Percentiles rank a stretch among this genome's conserved stretches.
These are phyloP conservation scores for Neofusicoccum sp. DNA, from an alignment of 2,329 filamentous ascomycete genomes.

Conservation along the genomic window DNA sequence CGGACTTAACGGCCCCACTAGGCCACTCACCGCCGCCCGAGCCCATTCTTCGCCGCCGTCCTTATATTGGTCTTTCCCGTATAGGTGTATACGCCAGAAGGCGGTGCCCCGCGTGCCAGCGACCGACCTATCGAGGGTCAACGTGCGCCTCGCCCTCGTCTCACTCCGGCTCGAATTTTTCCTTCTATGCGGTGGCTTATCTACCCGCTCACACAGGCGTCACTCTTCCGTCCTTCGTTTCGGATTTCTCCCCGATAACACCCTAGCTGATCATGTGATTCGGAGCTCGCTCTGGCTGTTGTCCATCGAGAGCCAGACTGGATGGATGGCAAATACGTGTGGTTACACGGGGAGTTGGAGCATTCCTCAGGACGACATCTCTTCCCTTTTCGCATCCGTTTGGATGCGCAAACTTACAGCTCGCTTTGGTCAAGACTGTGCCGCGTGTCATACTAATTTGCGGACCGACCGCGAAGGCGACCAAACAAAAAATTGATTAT, in stretches of 20 bases:
- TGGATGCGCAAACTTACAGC: background rate
- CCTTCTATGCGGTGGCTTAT: background rate
- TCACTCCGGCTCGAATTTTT: no score
- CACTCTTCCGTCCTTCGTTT: background rate
- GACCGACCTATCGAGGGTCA: no score
- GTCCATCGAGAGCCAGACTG: no score
- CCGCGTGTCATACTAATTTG: no score
- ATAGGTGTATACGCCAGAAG: background rate
- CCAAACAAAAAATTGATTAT: background rate
- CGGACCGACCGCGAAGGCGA: no score
- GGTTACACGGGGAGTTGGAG: no score
- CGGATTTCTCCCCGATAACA: background rate
- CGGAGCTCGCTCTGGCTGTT: background rate
- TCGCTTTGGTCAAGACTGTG: background rate
- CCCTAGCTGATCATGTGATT: background rate
- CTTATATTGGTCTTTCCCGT: background rate
- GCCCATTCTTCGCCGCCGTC: background rate
- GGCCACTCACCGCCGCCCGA: slow-evolving; percentile 1
- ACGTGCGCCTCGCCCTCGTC: no score
- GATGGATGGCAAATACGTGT: no score
- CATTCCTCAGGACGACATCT: no score
- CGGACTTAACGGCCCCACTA: slow-evolving; percentile 3
- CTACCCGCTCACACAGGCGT: background rate
- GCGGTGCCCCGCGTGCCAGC: background rate
- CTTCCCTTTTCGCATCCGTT: no score